Percentiles rank a stretch among this genome's conserved stretches.
These are phyloP conservation scores for Colletotrichum agaves DNA, from an alignment of 2,329 filamentous ascomycete genomes.

Conservation along the genomic window DNA sequence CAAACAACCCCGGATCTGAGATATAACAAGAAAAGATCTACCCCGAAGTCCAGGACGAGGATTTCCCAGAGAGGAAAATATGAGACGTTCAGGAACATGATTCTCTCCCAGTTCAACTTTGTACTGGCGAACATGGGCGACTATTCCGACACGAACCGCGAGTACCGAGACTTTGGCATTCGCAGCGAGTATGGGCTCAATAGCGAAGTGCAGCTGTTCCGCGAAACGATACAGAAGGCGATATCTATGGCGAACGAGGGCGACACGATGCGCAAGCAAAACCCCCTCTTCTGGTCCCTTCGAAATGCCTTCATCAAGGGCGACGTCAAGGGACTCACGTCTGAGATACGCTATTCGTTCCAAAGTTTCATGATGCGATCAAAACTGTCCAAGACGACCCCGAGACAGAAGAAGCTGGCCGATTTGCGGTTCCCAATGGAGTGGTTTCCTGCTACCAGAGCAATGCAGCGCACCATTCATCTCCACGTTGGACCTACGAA, in stretches of 20 bases:
- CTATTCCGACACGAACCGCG: slow-evolving; percentile 32
- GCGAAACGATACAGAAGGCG: slow-evolving; percentile 55
- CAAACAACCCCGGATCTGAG: background rate
- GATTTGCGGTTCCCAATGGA: slow-evolving; percentile 90
- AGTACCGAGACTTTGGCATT: slow-evolving; percentile 40
- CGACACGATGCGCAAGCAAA: slow-evolving; percentile 52
- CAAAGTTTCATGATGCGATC: slow-evolving; percentile 70
- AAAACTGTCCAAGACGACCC: slow-evolving; percentile 64
- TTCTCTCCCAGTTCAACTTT: slow-evolving; percentile 33
- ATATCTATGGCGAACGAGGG: slow-evolving; percentile 56
- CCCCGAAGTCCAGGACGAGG: background rate
- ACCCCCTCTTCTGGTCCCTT: slow-evolving; percentile 68
- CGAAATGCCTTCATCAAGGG: slow-evolving; percentile 67
- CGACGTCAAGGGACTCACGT: slow-evolving; percentile 61
- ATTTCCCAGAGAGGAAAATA: slow-evolving; percentile 22
- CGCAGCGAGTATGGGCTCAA: slow-evolving; percentile 53
- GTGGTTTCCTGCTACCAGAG: slow-evolving; percentile 89
- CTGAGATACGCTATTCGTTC: slow-evolving; percentile 75
- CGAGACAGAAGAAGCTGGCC: slow-evolving; percentile 73
- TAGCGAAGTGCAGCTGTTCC: slow-evolving; percentile 58
- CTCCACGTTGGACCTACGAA: slow-evolving; percentile 97
- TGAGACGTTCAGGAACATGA: slow-evolving; percentile 36
- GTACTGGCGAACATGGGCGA: slow-evolving; percentile 33
- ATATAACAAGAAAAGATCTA: background rate
- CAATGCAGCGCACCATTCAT: slow-evolving; percentile 84